phyloP scores from a whole-genome alignment of 441 rosid genomes.

The Jatropha podagrica region DNA sequence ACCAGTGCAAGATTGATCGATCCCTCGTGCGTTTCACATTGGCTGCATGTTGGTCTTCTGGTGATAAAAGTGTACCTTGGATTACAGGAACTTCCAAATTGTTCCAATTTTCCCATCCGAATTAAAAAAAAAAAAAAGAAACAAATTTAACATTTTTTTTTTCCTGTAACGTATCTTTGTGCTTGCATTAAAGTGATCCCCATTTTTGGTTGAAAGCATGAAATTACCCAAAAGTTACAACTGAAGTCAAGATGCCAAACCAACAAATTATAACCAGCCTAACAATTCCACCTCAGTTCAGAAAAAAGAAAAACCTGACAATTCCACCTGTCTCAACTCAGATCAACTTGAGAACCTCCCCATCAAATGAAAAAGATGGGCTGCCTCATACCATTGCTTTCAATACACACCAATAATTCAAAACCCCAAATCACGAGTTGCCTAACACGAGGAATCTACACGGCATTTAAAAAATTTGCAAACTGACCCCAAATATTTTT shows the following conservation, averaged over 20 bases:
- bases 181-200: too few species aligned
- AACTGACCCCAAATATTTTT: neutral
- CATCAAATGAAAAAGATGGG: neutral
- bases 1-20: too few species aligned
- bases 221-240: too few species aligned
- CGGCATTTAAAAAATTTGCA: neutral
- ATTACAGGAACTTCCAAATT: too few species aligned
- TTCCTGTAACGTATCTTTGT: too few species aligned
- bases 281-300: neutral
- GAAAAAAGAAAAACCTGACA: neutral
- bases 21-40: too few species aligned
- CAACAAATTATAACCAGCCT: neutral
- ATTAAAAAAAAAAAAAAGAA: too few species aligned
- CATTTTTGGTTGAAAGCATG: too few species aligned
- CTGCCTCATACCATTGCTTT: neutral
- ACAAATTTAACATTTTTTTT: too few species aligned
- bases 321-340: neutral
- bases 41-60: too few species aligned
- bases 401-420: constrained; percentile 15
- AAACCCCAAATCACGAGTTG: neutral
- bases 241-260: neutral
- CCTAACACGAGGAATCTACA: neutral
- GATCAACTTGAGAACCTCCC: neutral
- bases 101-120: too few species aligned
- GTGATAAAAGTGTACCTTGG: too few species aligned